Evolutionary conservation across 441 rosid genomes (phyloP), one percentile per base, ranked within the genome.

Genomic region (Erodium texanum): DNA sequence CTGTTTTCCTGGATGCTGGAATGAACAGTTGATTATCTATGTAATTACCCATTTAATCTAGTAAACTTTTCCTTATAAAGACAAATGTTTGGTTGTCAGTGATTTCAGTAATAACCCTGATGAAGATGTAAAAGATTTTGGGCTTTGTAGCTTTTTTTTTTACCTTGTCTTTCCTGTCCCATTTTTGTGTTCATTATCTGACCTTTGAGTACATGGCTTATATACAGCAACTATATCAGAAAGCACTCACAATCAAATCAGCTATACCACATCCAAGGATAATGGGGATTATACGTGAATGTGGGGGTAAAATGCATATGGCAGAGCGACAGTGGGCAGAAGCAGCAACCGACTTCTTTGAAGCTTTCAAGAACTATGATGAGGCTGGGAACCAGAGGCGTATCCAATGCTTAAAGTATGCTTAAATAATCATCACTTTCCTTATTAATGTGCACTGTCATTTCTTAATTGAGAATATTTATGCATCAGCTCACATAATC

Each of bases 241-340:
- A 95, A 75, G 99, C 97, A 68, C 97, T 95, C 75, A 92, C 99
- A 45, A 89, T 95, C 74, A 95, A 95, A 79, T 95, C 99, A 52
- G 99, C 99, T 23, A 95, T 95, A 81, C 97, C 99, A 11, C 99
- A 95, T 86, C 99, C 99, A 69, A 87, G 99, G 83, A 95, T 95
- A 74, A 92, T 95, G 98, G 99, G 99, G 59, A 92, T 95, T 75
- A 92, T 95, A 72, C 87, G 97, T 61, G 99, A 95, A 79, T 95
- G 99, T 83, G 99, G 99, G 68, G 99, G 99, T 2, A 95, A 95
- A 82, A 95, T 95, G 99, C 98, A 92, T 81, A 95, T 90, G 99
- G 97, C 97, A 29, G 98, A 95, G 78, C 97, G 97, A 71, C 96
- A 89, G 73, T 95, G 99, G 99, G 93, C 88, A 62, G 99, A 95